Conservation (phyloP, 331 rosid species). For the Prunus yedoensis region DNA sequence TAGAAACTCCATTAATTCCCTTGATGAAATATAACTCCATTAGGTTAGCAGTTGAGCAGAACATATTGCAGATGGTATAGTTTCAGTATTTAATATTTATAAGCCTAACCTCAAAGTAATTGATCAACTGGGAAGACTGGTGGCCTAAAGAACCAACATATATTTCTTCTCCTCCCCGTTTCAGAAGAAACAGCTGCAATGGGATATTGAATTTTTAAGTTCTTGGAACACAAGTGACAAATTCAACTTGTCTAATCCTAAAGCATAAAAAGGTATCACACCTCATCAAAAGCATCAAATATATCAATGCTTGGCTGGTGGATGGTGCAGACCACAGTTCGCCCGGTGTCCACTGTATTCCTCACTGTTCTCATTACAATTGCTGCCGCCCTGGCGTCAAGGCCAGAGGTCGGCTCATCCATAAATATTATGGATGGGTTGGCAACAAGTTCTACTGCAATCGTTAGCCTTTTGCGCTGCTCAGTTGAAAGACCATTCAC, state of each 20-base stretch:
- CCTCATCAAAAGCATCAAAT: slow-evolving; percentile 95
- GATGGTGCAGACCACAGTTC: slow-evolving; percentile 93
- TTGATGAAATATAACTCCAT: slow-evolving; percentile 21
- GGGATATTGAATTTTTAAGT: slow-evolving; percentile 7
- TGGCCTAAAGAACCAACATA: slow-evolving; percentile 77
- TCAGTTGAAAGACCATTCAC: slow-evolving; percentile 84
- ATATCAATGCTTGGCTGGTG: slow-evolving; percentile 95
- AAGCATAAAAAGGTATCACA: slow-evolving; percentile 20
- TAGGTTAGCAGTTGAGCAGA: background rate
- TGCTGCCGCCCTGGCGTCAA: slow-evolving; percentile 98
- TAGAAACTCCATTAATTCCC: slow-evolving; percentile 61
- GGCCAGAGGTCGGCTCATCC: slow-evolving; percentile 97
- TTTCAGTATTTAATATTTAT: background rate
- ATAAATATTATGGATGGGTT: slow-evolving; percentile 89
- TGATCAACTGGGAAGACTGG: slow-evolving; percentile 57
- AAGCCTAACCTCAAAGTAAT: slow-evolving; percentile 65
- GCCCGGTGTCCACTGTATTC: slow-evolving; percentile 84
- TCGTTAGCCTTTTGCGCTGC: slow-evolving; percentile 88
- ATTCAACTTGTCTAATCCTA: background rate
- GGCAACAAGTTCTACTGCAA: slow-evolving; percentile 94
- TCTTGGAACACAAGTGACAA: background rate
- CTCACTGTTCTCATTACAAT: slow-evolving; percentile 93
- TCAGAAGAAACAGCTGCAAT: slow-evolving; percentile 68
- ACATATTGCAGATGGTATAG: background rate
- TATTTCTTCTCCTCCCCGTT: slow-evolving; percentile 82